Evolutionary conservation across 192 early-diverging fungal species (phyloP), one percentile per base, ranked within the genome.

Genomic region (Coemansia sp.): DNA sequence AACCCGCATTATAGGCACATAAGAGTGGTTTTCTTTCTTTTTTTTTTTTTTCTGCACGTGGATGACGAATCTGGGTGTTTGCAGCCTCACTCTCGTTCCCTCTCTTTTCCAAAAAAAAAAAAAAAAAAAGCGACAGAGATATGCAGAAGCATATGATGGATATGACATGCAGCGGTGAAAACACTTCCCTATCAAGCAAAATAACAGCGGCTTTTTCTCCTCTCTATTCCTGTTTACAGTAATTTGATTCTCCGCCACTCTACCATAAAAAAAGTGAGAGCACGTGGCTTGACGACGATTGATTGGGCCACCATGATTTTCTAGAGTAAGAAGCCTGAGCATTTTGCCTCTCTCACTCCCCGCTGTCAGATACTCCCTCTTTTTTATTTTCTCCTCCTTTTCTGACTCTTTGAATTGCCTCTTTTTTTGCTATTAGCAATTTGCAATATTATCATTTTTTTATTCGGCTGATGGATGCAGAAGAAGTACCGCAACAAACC

Each of bases 131-230:
- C 2, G 15, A 15, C 9, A 55, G 27, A 55, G 12, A 55, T 27
- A 55, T 55, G 51, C 51, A 55, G 51, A 29, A 23, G 27, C 51
- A 55, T 55, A 55, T 55, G 51, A 55, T 55, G 51, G 9, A 55
- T 29, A 21, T 17, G 31, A 19, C 58, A 60, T 32, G 31, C 32
- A 60, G 31, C 58, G 3, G 25, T 12, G 32, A n/a, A 45, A 19
- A 5, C 34, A 45, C 0, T 15, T 37, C 3, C 39, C 39, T 41
- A 41, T 41, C 39, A 41, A 8, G 1, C 9, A 41, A 10, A 14
- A 41, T 41, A 41, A 12, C 39, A 14, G 10, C 25, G 25, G 25
- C 25, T 27, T 27, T 27, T 27, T 27, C 25, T 1, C 25, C 25
- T 27, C 25, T 27, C 39, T 15, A 41, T 41, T 41, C 44, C 41